Evolutionary conservation across 306 rosid species (phyloP).

Genomic region (Clitoria ternatea): DNA sequence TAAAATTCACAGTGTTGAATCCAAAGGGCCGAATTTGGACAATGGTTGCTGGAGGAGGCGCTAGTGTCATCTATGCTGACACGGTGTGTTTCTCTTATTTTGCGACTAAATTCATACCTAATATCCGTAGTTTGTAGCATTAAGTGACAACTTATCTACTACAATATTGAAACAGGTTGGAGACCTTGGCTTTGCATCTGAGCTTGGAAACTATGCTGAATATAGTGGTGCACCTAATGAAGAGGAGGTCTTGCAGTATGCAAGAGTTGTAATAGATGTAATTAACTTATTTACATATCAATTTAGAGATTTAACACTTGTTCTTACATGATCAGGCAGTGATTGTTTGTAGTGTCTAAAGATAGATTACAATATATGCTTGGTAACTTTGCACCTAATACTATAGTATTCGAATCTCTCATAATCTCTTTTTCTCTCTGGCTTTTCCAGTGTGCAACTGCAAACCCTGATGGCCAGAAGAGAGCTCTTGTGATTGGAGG

Average conservation of each 20-base stretch:
- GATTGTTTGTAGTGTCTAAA: not conserved
- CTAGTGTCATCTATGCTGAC: constrained; percentile 96
- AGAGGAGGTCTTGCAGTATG: constrained; percentile 94
- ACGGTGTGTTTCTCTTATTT: constrained; percentile 48
- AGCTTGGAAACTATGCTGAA: constrained; percentile 98
- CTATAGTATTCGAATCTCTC: not conserved
- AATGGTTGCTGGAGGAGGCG: constrained; percentile 99
- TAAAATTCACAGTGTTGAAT: constrained; percentile 92
- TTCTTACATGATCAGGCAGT: not conserved
- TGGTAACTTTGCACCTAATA: not conserved
- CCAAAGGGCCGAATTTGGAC: constrained; percentile 97
- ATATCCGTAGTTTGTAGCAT: constrained; percentile 13
- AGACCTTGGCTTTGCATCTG: constrained; percentile 91
- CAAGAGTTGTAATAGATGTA: constrained; percentile 96
- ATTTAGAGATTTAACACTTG: not conserved
- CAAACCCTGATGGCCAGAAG: constrained; percentile 77
- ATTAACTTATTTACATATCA: constrained; percentile 12
- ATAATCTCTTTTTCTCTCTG: constrained; percentile 29
- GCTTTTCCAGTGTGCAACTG: constrained; percentile 90
- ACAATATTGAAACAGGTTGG: constrained; percentile 58
- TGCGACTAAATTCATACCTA: constrained; percentile 7
- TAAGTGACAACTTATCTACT: not conserved
- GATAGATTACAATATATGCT: not conserved
- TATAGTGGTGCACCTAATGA: constrained; percentile 98
- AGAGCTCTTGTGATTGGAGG: constrained; percentile 98